These are phyloP conservation scores for Antarctomyces pellizariae DNA, from an alignment of 495 filamentous ascomycete genomes.

Conservation along the genomic window DNA sequence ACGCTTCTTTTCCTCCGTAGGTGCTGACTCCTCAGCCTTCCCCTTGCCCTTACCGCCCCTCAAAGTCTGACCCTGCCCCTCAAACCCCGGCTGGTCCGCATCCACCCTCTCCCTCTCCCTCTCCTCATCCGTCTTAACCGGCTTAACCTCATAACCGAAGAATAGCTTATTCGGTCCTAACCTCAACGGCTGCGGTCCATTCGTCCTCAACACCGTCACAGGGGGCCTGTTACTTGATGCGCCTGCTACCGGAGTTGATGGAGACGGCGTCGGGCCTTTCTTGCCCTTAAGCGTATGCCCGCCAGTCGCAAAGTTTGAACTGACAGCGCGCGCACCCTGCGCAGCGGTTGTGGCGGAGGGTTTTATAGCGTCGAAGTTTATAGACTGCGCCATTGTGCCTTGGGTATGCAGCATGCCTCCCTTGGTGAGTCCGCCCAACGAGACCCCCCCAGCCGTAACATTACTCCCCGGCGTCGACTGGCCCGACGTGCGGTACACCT, in stretches of 20 bases:
- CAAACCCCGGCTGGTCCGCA: conserved; percentile 48
- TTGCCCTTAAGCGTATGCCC: conserved; percentile 55
- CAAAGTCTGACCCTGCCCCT: conserved; percentile 74
- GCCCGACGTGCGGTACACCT: conserved; percentile 33
- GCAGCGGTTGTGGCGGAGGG: conserved; percentile 43
- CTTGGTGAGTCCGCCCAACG: conserved; percentile 33
- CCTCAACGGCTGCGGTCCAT: conserved; percentile 69
- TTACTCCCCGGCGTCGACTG: conserved; percentile 36
- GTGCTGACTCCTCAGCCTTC: conserved; percentile 3
- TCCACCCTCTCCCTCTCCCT: conserved; percentile 37
- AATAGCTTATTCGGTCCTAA: conserved; percentile 79
- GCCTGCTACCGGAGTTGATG: conserved; percentile 57
- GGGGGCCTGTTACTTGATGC: conserved; percentile 35
- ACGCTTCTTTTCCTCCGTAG: conserved; percentile 13
- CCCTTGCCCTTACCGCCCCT: conserved; percentile 34
- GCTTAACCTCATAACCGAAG: conserved; percentile 84
- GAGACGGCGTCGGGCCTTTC: conserved; percentile 60
- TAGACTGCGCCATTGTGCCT: conserved; percentile 86
- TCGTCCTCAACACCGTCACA: conserved; percentile 25
- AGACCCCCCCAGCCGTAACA: conserved; percentile 19
- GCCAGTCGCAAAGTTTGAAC: conserved; percentile 62
- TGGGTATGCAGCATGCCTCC: conserved; percentile 58
- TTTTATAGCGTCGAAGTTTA: conserved; percentile 90
- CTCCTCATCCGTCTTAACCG: conserved; percentile 58
- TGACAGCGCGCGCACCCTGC: conserved; percentile 34